Evolutionary conservation across 179 eudicot species (phyloP), one percentile per base, ranked within the genome.

Genomic region (Drosera spatulata): DNA sequence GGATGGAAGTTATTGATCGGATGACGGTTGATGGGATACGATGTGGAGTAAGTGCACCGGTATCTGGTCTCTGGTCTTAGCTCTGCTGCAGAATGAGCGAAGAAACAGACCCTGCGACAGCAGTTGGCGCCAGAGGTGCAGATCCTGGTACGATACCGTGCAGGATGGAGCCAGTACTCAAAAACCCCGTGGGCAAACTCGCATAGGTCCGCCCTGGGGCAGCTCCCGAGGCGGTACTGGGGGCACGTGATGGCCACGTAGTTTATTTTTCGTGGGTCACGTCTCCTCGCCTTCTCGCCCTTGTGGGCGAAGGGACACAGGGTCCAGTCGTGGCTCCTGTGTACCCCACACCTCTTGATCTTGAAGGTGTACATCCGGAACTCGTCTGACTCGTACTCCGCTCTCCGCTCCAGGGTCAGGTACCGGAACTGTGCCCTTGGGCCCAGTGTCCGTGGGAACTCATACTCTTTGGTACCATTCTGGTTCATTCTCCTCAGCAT

Each of bases 81-180:
- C 65, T 75, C 61, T 0, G 10, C 12, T 0, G 48, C 4, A 0
- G 62, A 50, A 65, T 79, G 83, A 3, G 83, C 77, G 11, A 79
- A 79, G 14, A 79, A 79, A 42, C 83, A 79, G 3, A 79, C 71
- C 10, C 54, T 59, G 1, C 78, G 75, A 6, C 51, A 43, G 57
- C 83, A 79, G 1, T 3, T 8, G 42, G 39, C 10, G 39, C 75
- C 70, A 0, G 71, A 60, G 6, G 59, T 64, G 65, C 80, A 75
- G 0, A 58, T 8, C 8, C 65, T 63, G 2, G 80, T 79, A 13
- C 83, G 65, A 62, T 75, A 79, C 62, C 61, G 59, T 7, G 64
- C 62, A 8, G 80, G 83, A 64, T 75, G 83, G 56, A 79, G 75
- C 83, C 83, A 79, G 40, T 72, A 73, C 71, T 75, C 80, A 38